Evolutionary conservation across 176 grass and related monocot species (phyloP), one percentile per base, ranked within the genome.

Genomic region (Zoysia japonica): DNA sequence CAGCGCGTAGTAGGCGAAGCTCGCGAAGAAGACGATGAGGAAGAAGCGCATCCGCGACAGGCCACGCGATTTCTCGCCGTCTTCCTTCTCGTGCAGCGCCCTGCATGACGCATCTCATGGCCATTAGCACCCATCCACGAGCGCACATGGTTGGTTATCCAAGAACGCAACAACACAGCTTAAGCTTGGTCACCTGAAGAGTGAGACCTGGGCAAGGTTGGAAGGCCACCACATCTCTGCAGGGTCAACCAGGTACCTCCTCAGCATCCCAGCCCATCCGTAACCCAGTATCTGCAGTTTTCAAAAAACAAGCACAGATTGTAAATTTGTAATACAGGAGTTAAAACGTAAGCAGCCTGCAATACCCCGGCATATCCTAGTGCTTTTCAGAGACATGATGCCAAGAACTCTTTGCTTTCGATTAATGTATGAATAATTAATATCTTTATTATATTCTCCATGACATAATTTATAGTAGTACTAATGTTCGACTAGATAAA

Each of bases 151-250:
- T 53, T 13, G 52, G 52, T 17, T 55, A 55, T 55, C 14, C 14
- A 55, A 6, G 28, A 6, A 16, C 13, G 41, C 11, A 14, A 37
- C 47, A 76, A 11, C 0, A 15, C 50, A 9, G 16, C 14, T 4
- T 60, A 12, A 45, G 9, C 4, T 47, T 64, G 8, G 7, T 76
- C 77, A 97, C 94, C 91, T 93, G 86, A 93, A 93, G 66, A 97
- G 91, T n/a, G 94, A 93, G 79, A 97, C 94, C 77, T 97, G 94
- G 56, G 91, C 94, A 19, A 97, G 91, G 65, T 97, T 97, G 41
- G 94, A 97, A 82, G 94, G 94, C 94, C 94, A 97, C 94, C 94
- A 97, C 94, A 97, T 97, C 47, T 97, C 94, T 3, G 86, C 94
- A 59, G 94, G 94, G n/a, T 97, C 91, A n/a, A 97, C 94, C 20